Conservation (phyloP, 331 rosid species). For the Malus hybrid region DNA sequence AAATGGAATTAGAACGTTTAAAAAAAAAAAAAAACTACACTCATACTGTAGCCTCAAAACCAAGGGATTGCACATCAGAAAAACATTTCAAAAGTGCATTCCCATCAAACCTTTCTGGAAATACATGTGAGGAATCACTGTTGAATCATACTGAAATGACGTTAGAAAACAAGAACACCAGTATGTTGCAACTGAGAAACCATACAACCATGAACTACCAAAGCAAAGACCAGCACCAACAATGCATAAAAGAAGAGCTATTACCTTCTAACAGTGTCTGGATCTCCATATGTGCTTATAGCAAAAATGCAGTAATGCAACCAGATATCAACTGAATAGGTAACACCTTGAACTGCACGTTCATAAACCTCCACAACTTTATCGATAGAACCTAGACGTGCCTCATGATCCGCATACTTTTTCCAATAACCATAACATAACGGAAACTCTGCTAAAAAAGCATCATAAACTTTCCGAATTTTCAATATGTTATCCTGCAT, state of each 20-base stretch:
- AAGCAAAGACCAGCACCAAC: conserved; percentile 16
- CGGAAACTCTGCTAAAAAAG: conserved; percentile 91
- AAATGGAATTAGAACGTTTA: conserved; percentile 16
- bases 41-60: conserved; percentile 45
- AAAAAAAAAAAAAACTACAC: conserved; percentile 19
- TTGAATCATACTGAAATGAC: conserved; percentile 63
- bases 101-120: conserved; percentile 82
- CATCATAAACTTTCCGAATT: conserved; percentile 84
- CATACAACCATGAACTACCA: conserved; percentile 35
- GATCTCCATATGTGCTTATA: conserved; percentile 80
- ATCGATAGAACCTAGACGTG: conserved; percentile 68
- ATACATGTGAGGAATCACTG: conserved; percentile 74
- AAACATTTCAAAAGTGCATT: conserved; percentile 50
- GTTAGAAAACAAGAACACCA: conserved; percentile 63
- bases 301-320: conserved; percentile 98
- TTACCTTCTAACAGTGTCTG: conserved; percentile 95
- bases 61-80: conserved; percentile 50
- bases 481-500: conserved; percentile 79
- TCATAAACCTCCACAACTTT: conserved; percentile 97
- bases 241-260: conserved; percentile 28
- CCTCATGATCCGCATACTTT: conserved; percentile 54
- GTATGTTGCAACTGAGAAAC: conserved; percentile 37
- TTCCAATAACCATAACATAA: conserved; percentile 67
- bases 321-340: conserved; percentile 99
- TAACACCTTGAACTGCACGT: conserved; percentile 93